These are phyloP conservation scores for Orbilia oligospora DNA, from an alignment of 2,329 filamentous ascomycete species.

Conservation along the genomic window DNA sequence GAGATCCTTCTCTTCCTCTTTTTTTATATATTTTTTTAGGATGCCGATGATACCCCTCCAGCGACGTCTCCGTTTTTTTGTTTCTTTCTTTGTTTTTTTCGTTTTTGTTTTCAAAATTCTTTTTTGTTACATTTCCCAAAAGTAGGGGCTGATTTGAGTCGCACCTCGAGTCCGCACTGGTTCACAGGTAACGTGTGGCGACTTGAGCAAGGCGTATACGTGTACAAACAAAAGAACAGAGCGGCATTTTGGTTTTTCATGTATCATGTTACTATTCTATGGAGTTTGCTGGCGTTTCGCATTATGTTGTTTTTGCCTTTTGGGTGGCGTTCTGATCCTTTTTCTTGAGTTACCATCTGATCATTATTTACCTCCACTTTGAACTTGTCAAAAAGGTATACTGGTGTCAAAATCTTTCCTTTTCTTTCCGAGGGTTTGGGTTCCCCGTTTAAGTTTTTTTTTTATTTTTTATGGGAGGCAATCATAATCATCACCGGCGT, in stretches of 20 bases:
- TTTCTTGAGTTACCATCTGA: conserved; percentile 4
- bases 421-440: conserved; percentile 12
- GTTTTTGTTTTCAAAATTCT: conserved; percentile 9
- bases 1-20: not conserved
- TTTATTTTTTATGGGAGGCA: not conserved
- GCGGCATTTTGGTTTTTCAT: conserved; percentile 30
- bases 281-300: conserved; percentile 32
- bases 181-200: conserved; percentile 57
- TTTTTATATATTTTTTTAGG: conserved; percentile 4
- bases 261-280: conserved; percentile 30
- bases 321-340: conserved; percentile 44
- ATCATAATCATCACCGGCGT: conserved; percentile 25
- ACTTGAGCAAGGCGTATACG: conserved; percentile 25
- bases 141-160: conserved; percentile 21
- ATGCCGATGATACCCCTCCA: conserved; percentile 54
- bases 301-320: conserved; percentile 20
- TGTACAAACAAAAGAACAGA: conserved; percentile 38
- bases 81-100: not conserved
- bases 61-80: conserved; percentile 26
- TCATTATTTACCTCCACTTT: conserved; percentile 19
- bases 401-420: not conserved
- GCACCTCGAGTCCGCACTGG: conserved; percentile 41
- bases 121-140: conserved; percentile 24
- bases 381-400: conserved; percentile 5
- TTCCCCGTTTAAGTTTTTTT: not conserved